Base-by-base conservation (phyloP, 495 filamentous ascomycete genomes). In the Xylaria acuta region DNA sequence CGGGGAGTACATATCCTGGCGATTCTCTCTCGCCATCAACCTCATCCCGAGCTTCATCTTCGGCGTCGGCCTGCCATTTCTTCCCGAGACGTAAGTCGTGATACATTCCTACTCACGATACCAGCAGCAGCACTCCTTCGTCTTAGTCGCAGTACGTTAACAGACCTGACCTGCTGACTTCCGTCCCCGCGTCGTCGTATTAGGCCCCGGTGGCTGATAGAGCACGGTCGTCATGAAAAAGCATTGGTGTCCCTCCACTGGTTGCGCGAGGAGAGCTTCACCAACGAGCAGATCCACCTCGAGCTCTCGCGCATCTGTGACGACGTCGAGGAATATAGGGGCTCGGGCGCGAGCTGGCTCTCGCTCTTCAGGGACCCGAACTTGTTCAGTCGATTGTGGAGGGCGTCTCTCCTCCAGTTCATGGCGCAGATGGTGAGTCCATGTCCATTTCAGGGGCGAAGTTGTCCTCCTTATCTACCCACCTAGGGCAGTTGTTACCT, bases 161-260 rank as follows among this genome's bases (percentile, higher is more conserved):
- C 43, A 43, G 12, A 43, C 41, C n/a, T 12, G 34, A 64, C 12
- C 38, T 34, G 34, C 36, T 47, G 25, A 56, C 8, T 32, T 30
- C 38, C 9, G 45, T 7, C 5, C 25, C 1, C 8, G 27, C 30
- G 5, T 11, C 18, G 12, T 38, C 36, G 12, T 20, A 7, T 14
- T 30, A 85, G 83, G 12, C 83, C 84, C 0, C 83, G 84, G 4
- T 87, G 86, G 86, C 80, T 88, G 3, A 80, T 86, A 16, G 85
- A 85, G 58, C 81, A 85, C 27, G 82, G 79, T 9, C 75, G 81
- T 43, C 68, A 73, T 40, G 80, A 82, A 2, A 71, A 72, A 34
- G 86, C 85, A 12, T 72, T 76, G 11, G 74, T 75, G 12, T 79
- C 80, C 1, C 76, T 88, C 0, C 70, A 77, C 27, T 87, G 82